Evolutionary conservation across 495 filamentous ascomycete species (phyloP).

Genomic region (Penicillium manginii): DNA sequence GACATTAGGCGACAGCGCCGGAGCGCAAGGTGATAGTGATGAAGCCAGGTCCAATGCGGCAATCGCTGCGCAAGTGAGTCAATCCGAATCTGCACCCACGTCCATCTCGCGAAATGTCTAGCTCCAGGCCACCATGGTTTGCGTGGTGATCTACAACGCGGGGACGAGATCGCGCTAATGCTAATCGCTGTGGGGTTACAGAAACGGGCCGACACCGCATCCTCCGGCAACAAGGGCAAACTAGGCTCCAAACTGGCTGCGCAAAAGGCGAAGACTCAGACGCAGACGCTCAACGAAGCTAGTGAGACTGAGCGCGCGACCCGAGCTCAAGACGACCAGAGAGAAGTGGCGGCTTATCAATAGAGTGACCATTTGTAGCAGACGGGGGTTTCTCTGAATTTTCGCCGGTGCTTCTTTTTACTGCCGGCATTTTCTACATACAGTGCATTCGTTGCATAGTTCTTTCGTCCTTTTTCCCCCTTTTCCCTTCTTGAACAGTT

Average conservation of each 20-base stretch:
- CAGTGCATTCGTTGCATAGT: background rate
- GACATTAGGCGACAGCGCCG: constrained; percentile 51
- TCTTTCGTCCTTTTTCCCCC: background rate
- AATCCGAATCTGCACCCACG: background rate
- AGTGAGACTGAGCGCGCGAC: constrained; percentile 59
- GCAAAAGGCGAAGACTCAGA: constrained; percentile 67
- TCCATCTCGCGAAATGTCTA: background rate
- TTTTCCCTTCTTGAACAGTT: background rate
- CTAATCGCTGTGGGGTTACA: constrained; percentile 16
- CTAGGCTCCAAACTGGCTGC: constrained; percentile 63
- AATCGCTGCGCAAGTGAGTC: constrained; percentile 66
- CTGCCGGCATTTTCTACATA: background rate
- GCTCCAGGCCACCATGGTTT: background rate
- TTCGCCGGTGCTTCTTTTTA: background rate
- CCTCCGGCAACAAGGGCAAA: constrained; percentile 50
- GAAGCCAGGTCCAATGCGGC: constrained; percentile 61
- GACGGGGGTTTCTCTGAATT: too few relatives aligned
- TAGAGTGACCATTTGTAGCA: background rate
- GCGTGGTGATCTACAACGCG: background rate
- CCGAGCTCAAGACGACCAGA: constrained; percentile 57
- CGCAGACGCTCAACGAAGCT: constrained; percentile 59
- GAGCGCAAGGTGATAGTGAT: constrained; percentile 42
- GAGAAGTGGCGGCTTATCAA: constrained; percentile 1
- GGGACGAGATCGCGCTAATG: background rate
- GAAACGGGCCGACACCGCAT: constrained; percentile 44